phyloP scores from a whole-genome alignment of 2,329 filamentous ascomycete genomes.

The Colletotrichum chlorophyti region DNA sequence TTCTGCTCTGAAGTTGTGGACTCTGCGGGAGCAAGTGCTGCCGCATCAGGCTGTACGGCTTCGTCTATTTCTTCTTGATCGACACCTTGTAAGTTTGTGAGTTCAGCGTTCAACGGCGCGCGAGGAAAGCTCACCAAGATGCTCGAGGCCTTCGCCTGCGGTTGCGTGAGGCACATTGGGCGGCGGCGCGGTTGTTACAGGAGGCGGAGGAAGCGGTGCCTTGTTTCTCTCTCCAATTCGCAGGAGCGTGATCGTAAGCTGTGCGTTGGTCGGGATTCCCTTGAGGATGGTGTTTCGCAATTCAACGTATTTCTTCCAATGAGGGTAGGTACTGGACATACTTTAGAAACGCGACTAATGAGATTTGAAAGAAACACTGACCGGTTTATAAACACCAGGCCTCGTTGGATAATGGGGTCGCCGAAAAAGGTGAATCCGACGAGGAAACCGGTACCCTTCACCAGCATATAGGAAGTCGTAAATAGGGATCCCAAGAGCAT shows the following conservation, averaged over 20 bases:
- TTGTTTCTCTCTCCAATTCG: constrained; percentile 84
- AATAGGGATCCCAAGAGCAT: constrained; percentile 60
- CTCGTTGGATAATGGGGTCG: constrained; percentile 72
- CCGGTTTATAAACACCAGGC: constrained; percentile 64
- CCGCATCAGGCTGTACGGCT: constrained; percentile 57
- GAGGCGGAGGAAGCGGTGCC: constrained; percentile 73
- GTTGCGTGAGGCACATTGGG: constrained; percentile 50
- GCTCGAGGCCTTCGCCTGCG: constrained; percentile 44
- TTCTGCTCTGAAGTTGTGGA: constrained; percentile 55
- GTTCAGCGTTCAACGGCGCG: neutral
- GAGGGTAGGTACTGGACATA: constrained; percentile 57
- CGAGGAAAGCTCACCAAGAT: constrained; percentile 39
- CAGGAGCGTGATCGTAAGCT: constrained; percentile 80
- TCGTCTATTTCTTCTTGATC: constrained; percentile 69
- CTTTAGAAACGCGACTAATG: constrained; percentile 33
- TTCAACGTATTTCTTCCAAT: constrained; percentile 79
- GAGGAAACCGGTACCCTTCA: constrained; percentile 71
- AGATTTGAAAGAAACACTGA: constrained; percentile 37
- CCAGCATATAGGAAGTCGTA: constrained; percentile 63
- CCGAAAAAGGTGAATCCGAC: constrained; percentile 82
- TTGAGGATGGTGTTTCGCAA: constrained; percentile 79
- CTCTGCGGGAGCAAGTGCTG: constrained; percentile 48
- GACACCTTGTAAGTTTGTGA: constrained; percentile 48
- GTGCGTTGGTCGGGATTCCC: constrained; percentile 85
- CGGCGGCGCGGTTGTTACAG: constrained; percentile 42